Base-by-base conservation (phyloP, 2,329 filamentous ascomycete species). In the Pseudocercospora crystallina region DNA sequence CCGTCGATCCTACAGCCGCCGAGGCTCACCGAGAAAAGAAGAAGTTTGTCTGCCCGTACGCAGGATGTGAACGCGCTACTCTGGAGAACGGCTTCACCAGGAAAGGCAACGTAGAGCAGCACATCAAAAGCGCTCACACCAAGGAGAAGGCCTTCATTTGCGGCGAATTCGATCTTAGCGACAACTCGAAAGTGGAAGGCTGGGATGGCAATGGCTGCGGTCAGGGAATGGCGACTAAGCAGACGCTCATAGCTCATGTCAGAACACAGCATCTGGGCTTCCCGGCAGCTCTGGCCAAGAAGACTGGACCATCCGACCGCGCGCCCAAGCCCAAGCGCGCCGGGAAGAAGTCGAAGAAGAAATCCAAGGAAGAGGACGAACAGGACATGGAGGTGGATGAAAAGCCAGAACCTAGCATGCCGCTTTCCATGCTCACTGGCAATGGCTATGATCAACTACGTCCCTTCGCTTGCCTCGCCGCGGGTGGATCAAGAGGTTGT, bases 221-320 rank as follows among this genome's bases (percentile, higher is more conserved):
- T 2, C 81, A 83, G 54, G 80, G 80, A 32, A 94, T 95, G 64
- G 81, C 82, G 51, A 87, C 86, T 54, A 96, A 95, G 69, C 80
- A 82, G 13, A 84, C 83, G 29, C 78, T 96, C 0, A 87, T 92
- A 68, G 87, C 94, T 59, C 92, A 97, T 66, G 79, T 96, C 38
- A 84, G 89, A 14, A 90, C 86, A 41, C 81, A 89, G 15, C 92
- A 97, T 67, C 75, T 96, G 20, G 83, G 84, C n/a, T 72, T 81
- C 15, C 70, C 54, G 12, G 45, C 53, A 7, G 39, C 45, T 17
- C 33, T 43, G 26, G 47, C 50, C 32, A 50, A 46, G 44, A 36
- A 34, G 5, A 53, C 49, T 31, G 49, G 49, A 12, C 36, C 45
- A 41, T 34, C 41, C 5, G 43, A 48, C 14, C 42, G 46, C 36